Base-by-base conservation (phyloP, 768 basidiomycete species). In the Mycena chlorophos region DNA sequence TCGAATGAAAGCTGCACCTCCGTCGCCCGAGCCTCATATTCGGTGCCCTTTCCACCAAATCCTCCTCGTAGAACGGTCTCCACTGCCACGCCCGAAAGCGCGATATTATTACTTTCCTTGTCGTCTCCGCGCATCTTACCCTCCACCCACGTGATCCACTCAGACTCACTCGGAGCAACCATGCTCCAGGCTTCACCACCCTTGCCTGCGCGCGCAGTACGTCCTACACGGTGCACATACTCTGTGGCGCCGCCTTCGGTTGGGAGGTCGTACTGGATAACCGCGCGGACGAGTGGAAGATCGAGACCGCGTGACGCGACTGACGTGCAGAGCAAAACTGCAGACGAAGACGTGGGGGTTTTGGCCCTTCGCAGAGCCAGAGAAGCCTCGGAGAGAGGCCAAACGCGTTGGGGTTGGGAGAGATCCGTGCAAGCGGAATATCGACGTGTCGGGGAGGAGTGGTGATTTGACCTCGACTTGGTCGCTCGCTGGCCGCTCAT, bases 291-390 rank as follows among this genome's bases (percentile, higher is more conserved):
- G n/a, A 91, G 80, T 4, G 94, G 94, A 25, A 99, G 77, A 73
- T 98, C 96, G 23, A 99, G 82, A 67, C 97, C 97, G 67, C 97
- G 92, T n/a, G 97, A 94, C 2, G 97, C 97, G 49, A 99, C 95
- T 8, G 94, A 96, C 1, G 97, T 99, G 69, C 95, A 98, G 42
- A 98, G 79, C 3, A 99, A 79, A 47, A 99, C 80, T 1, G 94
- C 86, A 3, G 85, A 81, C 0, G 72, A 69, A 3, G 73, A 54
- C 14, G 64, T 54, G 40, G 60, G 47, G n/a, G 45, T 42, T 67
- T 60, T 56, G 53, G 61, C n/a, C 63, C 63, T 66, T 64, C 47
- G 55, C 55, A 17, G 71, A 62, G 31, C 77, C 77, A 29, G 92
- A 83, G 72, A 98, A 99, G 2, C 83, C 84, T 12, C 82, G 85